Conservation (phyloP, 192 early-diverging fungal genomes). For the Allomyces macrogynus region DNA sequence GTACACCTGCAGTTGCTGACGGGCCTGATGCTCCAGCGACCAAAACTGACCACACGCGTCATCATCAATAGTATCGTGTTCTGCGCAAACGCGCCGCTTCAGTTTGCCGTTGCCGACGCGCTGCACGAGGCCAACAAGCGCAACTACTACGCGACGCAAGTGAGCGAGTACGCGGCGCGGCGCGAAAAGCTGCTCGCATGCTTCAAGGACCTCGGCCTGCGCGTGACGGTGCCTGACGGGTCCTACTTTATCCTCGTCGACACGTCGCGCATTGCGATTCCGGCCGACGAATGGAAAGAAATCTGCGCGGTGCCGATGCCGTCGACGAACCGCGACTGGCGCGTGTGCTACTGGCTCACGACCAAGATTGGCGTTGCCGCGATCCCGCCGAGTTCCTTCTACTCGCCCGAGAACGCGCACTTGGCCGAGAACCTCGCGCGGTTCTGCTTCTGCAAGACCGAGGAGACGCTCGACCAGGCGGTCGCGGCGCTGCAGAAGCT, state of each 20-base stretch:
- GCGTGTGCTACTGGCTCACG: constrained; percentile 64
- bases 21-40: too few relatives aligned
- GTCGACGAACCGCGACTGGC: constrained; percentile 44
- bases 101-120: constrained; percentile 49
- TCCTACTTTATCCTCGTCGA: constrained; percentile 86
- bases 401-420: constrained; percentile 38
- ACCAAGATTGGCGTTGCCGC: constrained; percentile 73
- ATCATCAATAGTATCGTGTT: not conserved
- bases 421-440: constrained; percentile 55
- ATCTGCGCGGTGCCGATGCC: constrained; percentile 21
- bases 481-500: constrained; percentile 40
- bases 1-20: not conserved
- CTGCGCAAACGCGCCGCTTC: not conserved
- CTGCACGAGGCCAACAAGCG: constrained; percentile 38
- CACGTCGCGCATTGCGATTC: constrained; percentile 40
- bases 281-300: constrained; percentile 21
- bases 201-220: constrained; percentile 44
- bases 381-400: constrained; percentile 84
- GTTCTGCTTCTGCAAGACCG: constrained; percentile 87
- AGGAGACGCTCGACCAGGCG: constrained; percentile 57
- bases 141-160: constrained; percentile 48
- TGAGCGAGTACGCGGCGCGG: constrained; percentile 40
- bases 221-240: constrained; percentile 70
- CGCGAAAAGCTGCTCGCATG: constrained; percentile 50
- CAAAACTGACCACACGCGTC: too few relatives aligned